Conservation (phyloP, 331 rosid species). For the Acacia pycnantha region DNA sequence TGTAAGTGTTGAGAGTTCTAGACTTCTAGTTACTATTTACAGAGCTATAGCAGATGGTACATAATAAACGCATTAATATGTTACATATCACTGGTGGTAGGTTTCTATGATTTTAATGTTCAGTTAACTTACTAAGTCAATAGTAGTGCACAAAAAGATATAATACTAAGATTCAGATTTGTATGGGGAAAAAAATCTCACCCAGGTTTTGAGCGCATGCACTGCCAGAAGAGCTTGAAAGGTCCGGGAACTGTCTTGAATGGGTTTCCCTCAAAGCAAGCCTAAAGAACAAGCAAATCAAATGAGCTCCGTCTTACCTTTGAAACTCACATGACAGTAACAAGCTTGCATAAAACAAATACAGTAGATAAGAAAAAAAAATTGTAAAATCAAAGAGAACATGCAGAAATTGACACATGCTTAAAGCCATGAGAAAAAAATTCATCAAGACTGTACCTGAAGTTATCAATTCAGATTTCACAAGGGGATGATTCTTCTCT, state of each 20-base stretch:
- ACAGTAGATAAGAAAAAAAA: background rate
- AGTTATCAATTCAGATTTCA: background rate
- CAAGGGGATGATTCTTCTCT: background rate
- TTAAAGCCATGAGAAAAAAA: background rate
- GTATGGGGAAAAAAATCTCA: background rate
- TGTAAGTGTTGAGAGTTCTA: background rate
- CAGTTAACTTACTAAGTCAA: background rate
- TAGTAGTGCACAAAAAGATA: background rate
- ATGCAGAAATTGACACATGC: slow-evolving; percentile 2
- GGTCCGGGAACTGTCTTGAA: slow-evolving; percentile 94
- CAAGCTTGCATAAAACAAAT: background rate
- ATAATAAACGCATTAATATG: background rate
- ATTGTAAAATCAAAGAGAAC: background rate
- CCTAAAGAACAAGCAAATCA: slow-evolving; percentile 34
- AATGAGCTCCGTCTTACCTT: background rate
- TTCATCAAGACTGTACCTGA: background rate
- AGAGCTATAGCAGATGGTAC: background rate
- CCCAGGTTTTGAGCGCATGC: slow-evolving; percentile 89
- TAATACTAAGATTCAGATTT: background rate
- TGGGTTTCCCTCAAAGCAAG: slow-evolving; percentile 94
- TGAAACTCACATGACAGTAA: background rate
- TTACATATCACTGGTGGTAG: background rate
- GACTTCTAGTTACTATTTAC: background rate
- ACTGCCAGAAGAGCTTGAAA: slow-evolving; percentile 90
- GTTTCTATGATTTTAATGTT: background rate